Conservation (phyloP, 495 filamentous ascomycete genomes). For the Hypoxylon rickii region DNA sequence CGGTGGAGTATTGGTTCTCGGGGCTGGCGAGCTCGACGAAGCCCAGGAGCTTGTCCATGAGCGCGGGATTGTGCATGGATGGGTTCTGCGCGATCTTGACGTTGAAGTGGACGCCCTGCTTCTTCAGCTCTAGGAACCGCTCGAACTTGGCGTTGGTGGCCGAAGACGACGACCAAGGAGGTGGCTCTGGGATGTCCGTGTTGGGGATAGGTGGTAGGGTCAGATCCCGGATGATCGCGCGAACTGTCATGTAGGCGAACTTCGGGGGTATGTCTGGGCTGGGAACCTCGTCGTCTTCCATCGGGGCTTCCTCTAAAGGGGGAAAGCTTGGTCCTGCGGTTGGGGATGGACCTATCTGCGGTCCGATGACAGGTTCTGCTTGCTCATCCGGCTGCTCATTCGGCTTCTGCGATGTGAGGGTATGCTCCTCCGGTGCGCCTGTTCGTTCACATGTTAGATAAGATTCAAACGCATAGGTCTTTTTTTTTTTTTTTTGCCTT, state of each 20-base stretch:
- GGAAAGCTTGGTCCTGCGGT: conserved; percentile 41
- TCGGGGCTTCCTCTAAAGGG: conserved; percentile 36
- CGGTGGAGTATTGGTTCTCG: conserved; percentile 71
- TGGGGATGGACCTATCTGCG: conserved; percentile 35
- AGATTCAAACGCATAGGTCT: too few relatives aligned
- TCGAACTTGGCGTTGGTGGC: conserved; percentile 73
- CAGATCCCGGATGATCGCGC: conserved; percentile 72
- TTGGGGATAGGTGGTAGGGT: conserved; percentile 83
- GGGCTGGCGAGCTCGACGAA: conserved; percentile 72
- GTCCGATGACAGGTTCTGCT: conserved; percentile 29
- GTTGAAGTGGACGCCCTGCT: conserved; percentile 89
- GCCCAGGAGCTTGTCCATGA: conserved; percentile 76
- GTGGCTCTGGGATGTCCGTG: conserved; percentile 82
- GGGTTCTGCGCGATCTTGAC: conserved; percentile 70
- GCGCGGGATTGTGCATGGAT: conserved; percentile 78
- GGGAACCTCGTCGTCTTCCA: conserved; percentile 18
- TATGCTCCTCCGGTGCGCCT: conserved; percentile 17
- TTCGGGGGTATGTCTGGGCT: conserved; percentile 49
- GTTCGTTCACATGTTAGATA: conserved; percentile 16
- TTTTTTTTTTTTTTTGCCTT: conserved; percentile 2
- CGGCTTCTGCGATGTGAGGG: conserved; percentile 16
- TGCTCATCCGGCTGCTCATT: conserved; percentile 21
- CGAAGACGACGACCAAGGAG: conserved; percentile 72
- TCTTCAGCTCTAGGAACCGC: conserved; percentile 84
- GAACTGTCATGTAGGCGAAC: conserved; percentile 72